phyloP scores from a whole-genome alignment of 257 asterid genomes.

The Scutellaria baicalensis region DNA sequence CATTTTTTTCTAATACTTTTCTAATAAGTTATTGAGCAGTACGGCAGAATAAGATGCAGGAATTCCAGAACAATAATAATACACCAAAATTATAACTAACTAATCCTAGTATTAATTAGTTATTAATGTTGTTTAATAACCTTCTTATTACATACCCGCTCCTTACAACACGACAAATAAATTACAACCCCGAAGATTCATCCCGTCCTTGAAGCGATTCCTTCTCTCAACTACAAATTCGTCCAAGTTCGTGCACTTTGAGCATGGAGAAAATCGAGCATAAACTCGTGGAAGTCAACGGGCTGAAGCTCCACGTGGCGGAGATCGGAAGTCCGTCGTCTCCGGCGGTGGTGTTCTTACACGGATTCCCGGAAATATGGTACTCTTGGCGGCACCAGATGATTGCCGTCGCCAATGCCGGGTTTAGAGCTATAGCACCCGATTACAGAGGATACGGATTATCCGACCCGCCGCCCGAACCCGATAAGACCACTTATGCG shows the following conservation, averaged over 20 bases:
- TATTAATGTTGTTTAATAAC: too few species aligned
- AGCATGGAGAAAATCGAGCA: conserved; percentile 32
- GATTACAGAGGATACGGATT: conserved; percentile 57
- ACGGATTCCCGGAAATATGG: conserved; percentile 44
- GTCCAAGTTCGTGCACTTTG: not conserved
- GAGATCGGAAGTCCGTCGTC: conserved; percentile 24
- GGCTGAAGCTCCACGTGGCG: conserved; percentile 35
- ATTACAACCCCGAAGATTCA: too few species aligned
- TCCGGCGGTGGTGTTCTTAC: conserved; percentile 34
- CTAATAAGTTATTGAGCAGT: too few species aligned
- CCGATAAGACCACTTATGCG: conserved; percentile 34
- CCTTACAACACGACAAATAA: too few species aligned
- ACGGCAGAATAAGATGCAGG: too few species aligned
- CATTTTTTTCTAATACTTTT: too few species aligned
- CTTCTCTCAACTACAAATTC: not conserved
- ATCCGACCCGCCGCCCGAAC: conserved; percentile 41
- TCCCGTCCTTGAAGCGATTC: too few species aligned
- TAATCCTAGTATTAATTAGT: too few species aligned
- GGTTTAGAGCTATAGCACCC: conserved; percentile 36
- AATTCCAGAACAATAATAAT: too few species aligned
- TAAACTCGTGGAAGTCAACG: conserved; percentile 24
- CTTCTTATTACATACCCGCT: too few species aligned
- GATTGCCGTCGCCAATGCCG: conserved; percentile 27
- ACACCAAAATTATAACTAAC: too few species aligned
- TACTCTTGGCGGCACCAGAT: conserved; percentile 47